phyloP scores from a whole-genome alignment of 345 rosid genomes.

The Chamaenerion angustifolium region DNA sequence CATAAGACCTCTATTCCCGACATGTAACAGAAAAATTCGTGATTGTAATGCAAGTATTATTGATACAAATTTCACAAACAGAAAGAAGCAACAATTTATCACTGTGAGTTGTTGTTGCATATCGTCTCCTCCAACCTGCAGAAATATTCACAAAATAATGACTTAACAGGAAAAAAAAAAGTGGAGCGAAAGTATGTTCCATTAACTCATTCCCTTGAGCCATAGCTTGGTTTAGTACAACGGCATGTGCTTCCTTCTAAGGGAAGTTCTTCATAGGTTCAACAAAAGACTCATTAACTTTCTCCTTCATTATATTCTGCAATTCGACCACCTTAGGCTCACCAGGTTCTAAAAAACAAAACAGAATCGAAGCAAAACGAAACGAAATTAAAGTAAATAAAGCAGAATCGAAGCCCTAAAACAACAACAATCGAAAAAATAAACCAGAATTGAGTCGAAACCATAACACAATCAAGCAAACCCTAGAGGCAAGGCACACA shows the following conservation, averaged over 20 bases:
- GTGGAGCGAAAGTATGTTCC: neutral
- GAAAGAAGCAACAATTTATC: conserved; percentile 17
- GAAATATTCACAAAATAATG: neutral
- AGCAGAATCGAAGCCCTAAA: too few species aligned
- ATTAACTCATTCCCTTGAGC: neutral
- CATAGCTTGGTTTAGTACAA: too few species aligned
- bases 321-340: conserved; percentile 16
- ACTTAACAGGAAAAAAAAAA: neutral
- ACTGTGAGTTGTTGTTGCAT: conserved; percentile 12
- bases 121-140: conserved; percentile 21
- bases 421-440: too few species aligned
- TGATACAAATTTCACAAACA: conserved; percentile 22
- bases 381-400: too few species aligned
- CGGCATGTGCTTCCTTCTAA: too few species aligned
- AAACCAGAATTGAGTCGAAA: too few species aligned
- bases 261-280: neutral
- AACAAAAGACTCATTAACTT: conserved; percentile 20
- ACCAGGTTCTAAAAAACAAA: too few species aligned
- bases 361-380: too few species aligned
- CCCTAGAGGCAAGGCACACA: too few species aligned
- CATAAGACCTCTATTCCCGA: conserved; percentile 44
- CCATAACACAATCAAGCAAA: too few species aligned
- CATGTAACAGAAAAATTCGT: conserved; percentile 25
- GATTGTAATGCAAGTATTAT: conserved; percentile 8
- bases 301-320: conserved; percentile 14